These are phyloP conservation scores for Rhytidhysteron rufulum DNA, from an alignment of 2,329 filamentous ascomycete genomes.

Conservation along the genomic window DNA sequence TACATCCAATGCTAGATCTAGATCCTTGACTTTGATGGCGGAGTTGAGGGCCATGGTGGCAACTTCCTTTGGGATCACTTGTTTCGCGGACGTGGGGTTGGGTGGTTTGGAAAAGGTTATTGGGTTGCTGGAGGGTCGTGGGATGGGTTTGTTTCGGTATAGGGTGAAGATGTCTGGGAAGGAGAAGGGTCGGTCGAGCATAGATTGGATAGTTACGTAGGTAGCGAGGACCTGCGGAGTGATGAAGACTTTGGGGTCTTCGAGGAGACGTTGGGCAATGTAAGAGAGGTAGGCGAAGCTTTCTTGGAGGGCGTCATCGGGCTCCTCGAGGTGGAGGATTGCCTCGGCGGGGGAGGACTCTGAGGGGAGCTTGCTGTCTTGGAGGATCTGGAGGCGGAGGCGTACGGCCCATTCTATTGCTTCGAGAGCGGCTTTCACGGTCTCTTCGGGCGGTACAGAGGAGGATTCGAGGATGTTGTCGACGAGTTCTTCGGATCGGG, in stretches of 20 bases:
- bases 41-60: conserved; percentile 72
- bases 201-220: conserved; percentile 74
- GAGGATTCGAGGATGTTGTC: conserved; percentile 2
- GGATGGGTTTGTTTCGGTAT: conserved; percentile 78
- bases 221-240: conserved; percentile 65
- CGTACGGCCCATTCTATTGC: conserved; percentile 17
- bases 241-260: conserved; percentile 75
- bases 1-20: conserved; percentile 72
- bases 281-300: conserved; percentile 46
- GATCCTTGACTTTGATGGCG: conserved; percentile 74
- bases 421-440: conserved; percentile 11
- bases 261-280: conserved; percentile 65
- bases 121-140: conserved; percentile 50
- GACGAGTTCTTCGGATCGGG: conserved; percentile 1
- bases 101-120: conserved; percentile 26
- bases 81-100: conserved; percentile 65
- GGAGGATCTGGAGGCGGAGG: background rate
- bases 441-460: conserved; percentile 3
- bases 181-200: conserved; percentile 68
- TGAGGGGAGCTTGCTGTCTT: conserved; percentile 17
- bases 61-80: conserved; percentile 67
- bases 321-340: conserved; percentile 25
- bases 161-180: conserved; percentile 77
- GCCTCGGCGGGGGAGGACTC: conserved; percentile 27
- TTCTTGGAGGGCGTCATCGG: conserved; percentile 9